Evolutionary conservation across 2,329 filamentous ascomycete species (phyloP), one percentile per base, ranked within the genome.

Genomic region (Sclerotinia minor): DNA sequence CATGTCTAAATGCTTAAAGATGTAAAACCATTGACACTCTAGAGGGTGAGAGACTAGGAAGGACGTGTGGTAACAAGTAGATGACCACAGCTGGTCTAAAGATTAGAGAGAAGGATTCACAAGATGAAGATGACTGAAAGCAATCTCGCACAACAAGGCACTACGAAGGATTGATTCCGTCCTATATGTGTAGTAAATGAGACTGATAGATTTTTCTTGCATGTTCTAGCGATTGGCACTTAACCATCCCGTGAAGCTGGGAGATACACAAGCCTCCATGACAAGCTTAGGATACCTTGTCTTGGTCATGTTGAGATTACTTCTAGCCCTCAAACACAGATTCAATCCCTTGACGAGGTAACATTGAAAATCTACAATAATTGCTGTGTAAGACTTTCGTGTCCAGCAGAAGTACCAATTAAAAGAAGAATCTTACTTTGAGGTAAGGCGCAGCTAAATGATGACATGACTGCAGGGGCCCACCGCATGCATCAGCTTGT

Each of bases 391-490:
- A 58, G 63, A 35, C n/a, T 68, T 32, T 61, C 55, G 54, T 50
- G 35, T 66, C 35, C 49, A 49, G 26, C 49, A n/a, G 53, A 50
- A 65, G 63, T 41, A 59, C 63, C 67, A 68, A 55, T 66, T 50
- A 44, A 50, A 55, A 44, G 35, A 26, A 50, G 26, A 50, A 60
- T 67, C 44, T 60, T 21, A 68, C 32, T 26, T 29, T 57, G 35
- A 50, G 54, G 44, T 38, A 60, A 50, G 53, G 67, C 47, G 53
- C 67, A 68, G 67, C 67, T 65, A 64, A 66, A 59, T 47, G 67
- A 65, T 68, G 67, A 57, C 67, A 52, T 49, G 63, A 68, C 67
- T 58, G 67, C 67, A 68, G 52, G 63, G 54, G 45, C 17, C 35
- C 52, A 47, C 41, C 66, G 29, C 53, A 24, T n/a, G 32, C 32